Percentiles rank a stretch among this genome's conserved stretches.
Evolutionary conservation across 2,329 filamentous ascomycete genomes (phyloP).

Genomic region (Aspergillus cejpii): DNA sequence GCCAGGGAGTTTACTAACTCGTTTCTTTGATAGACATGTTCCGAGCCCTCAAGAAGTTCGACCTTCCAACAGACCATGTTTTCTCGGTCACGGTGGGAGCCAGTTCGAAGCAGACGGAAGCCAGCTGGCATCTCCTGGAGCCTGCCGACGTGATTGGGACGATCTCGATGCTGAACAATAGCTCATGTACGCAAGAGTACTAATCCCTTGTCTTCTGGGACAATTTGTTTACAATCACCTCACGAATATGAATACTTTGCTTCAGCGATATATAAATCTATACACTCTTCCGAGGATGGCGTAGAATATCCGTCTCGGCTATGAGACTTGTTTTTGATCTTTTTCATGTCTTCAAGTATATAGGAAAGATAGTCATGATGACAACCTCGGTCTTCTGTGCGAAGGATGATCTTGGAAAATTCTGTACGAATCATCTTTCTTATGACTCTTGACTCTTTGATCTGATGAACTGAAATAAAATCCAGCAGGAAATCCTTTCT

Average conservation of each 20-base stretch:
- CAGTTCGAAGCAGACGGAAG: slow-evolving; percentile 84
- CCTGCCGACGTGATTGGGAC: slow-evolving; percentile 77
- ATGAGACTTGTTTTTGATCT: too few species aligned
- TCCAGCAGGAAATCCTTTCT: too few species aligned
- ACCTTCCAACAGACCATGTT: slow-evolving; percentile 58
- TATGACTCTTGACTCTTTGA: too few species aligned
- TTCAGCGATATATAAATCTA: background rate
- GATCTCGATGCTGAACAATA: slow-evolving; percentile 50
- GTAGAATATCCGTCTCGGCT: background rate
- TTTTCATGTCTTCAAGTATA: too few species aligned
- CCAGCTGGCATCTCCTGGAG: slow-evolving; percentile 83
- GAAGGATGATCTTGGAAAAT: too few species aligned
- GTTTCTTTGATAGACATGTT: slow-evolving; percentile 59
- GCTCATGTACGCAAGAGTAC: slow-evolving; percentile 22
- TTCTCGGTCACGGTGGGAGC: slow-evolving; percentile 90
- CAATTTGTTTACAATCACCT: too few species aligned
- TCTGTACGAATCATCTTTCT: too few species aligned
- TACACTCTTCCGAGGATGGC: background rate
- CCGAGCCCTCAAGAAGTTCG: slow-evolving; percentile 61
- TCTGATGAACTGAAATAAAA: too few species aligned
- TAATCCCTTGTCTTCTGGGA: slow-evolving; percentile 8
- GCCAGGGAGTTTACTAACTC: too few species aligned
- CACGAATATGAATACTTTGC: background rate
- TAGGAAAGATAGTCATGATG: too few species aligned
- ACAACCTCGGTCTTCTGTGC: background rate